Evolutionary conservation across 2,329 filamentous ascomycete species (phyloP).

Genomic region (Balansia obtecta): DNA sequence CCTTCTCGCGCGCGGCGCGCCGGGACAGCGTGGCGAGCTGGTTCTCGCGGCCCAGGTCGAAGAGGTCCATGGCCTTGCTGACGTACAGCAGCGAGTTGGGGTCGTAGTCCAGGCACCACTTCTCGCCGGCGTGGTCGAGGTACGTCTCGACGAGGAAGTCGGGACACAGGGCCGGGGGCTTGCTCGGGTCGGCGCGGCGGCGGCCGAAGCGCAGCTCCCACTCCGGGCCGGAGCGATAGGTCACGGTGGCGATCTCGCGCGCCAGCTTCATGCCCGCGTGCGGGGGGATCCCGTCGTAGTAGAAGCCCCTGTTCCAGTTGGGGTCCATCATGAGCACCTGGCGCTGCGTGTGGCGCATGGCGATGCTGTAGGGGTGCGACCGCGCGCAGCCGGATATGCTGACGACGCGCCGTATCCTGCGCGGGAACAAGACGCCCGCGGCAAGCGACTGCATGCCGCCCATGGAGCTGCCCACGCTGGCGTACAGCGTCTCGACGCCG

Average conservation of each 20-base stretch:
- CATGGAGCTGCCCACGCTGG: conserved; percentile 93
- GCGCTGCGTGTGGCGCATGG: conserved; percentile 94
- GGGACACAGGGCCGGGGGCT: conserved; percentile 85
- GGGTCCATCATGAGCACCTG: conserved; percentile 99
- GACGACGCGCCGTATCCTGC: conserved; percentile 69
- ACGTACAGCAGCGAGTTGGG: conserved; percentile 92
- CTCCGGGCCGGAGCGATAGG: conserved; percentile 89
- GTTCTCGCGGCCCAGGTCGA: conserved; percentile 69
- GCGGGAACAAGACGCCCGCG: conserved; percentile 70
- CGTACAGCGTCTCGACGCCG: conserved; percentile 67
- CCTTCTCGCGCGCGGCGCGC: conserved; percentile 46
- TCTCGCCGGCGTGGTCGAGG: conserved; percentile 93
- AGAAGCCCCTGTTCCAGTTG: conserved; percentile 91
- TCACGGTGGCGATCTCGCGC: conserved; percentile 93
- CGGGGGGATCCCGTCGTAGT: conserved; percentile 78
- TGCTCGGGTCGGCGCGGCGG: conserved; percentile 70
- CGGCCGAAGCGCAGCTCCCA: conserved; percentile 94
- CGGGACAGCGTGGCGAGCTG: conserved; percentile 51
- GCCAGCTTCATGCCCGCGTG: conserved; percentile 97
- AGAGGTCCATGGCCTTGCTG: conserved; percentile 97
- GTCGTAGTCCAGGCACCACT: conserved; percentile 94
- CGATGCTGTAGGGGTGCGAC: conserved; percentile 94
- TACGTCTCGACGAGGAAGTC: conserved; percentile 98
- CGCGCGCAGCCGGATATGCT: conserved; percentile 89
- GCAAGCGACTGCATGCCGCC: conserved; percentile 96